phyloP scores from a whole-genome alignment of 108 stramenopile genomes.

The Cyclostephanos invisitatus region DNA sequence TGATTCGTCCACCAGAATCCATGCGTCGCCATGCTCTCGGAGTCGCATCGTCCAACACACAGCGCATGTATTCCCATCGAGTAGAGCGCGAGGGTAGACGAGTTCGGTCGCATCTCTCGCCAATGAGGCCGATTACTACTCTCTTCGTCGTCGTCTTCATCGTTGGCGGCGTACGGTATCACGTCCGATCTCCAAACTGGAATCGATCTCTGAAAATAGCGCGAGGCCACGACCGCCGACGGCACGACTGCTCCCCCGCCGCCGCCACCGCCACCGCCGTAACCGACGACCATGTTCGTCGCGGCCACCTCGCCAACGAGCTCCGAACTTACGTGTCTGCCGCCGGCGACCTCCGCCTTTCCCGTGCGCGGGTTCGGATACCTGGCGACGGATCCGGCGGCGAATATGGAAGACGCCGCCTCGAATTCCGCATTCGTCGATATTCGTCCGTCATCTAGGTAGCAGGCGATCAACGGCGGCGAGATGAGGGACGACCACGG shows the following conservation, averaged over 20 bases:
- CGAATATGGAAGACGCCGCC: constrained; percentile 72
- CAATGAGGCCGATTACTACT: background rate
- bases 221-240: background rate
- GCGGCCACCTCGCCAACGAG: constrained; percentile 76
- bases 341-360: constrained; percentile 74
- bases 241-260: background rate
- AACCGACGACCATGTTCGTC: constrained; percentile 68
- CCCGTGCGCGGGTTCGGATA: constrained; percentile 75
- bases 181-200: constrained; percentile 82
- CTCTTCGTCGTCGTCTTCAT: background rate
- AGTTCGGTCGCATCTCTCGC: constrained; percentile 1
- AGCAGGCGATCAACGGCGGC: constrained; percentile 71
- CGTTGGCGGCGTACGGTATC: constrained; percentile 39
- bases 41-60: constrained; percentile 79
- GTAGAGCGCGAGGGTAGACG: constrained; percentile 50
- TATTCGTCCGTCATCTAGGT: constrained; percentile 76
- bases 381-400: constrained; percentile 82
- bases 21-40: constrained; percentile 72
- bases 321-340: constrained; percentile 57
- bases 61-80: constrained; percentile 74
- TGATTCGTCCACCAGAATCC: constrained; percentile 88
- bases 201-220: constrained; percentile 50
- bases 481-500: constrained; percentile 48
- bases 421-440: constrained; percentile 63
- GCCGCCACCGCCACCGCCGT: constrained; percentile 5